A percentile compares a stretch with the other conserved stretches of the same genome.
Evolutionary conservation across 106 monocot species (phyloP).

Genomic region (Agapanthus africanus): DNA sequence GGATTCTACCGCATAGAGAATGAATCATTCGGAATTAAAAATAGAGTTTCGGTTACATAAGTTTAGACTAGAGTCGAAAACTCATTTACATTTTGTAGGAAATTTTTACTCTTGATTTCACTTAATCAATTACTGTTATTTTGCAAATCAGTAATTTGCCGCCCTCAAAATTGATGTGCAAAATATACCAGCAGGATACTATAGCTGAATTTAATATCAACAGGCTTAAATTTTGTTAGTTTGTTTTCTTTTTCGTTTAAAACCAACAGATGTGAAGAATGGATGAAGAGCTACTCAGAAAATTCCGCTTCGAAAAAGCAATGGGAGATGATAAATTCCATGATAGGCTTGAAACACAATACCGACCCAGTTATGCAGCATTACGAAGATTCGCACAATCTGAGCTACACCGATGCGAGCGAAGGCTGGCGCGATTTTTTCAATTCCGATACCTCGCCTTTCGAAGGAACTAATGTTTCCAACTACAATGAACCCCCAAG

Average conservation of each 20-base stretch:
- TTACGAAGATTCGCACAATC: constrained; percentile 14
- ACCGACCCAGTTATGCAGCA: neutral
- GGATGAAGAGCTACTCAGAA: constrained; percentile 15
- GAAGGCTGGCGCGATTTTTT: constrained; percentile 16
- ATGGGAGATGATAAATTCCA: constrained; percentile 7
- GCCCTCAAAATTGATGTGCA: neutral
- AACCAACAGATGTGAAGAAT: constrained; percentile 18
- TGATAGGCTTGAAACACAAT: constrained; percentile 4
- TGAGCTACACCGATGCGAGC: constrained; percentile 24
- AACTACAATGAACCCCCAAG: constrained; percentile 11
- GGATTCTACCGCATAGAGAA: too few relatives aligned
- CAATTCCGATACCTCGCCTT: constrained; percentile 7
- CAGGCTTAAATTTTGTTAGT: too few relatives aligned
- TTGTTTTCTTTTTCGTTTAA: neutral
- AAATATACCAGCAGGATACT: neutral
- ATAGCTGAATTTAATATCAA: too few relatives aligned
- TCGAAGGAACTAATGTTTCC: constrained; percentile 1
- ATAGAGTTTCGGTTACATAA: too few relatives aligned
- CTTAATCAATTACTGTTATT: neutral
- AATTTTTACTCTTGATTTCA: too few relatives aligned
- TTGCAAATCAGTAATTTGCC: neutral
- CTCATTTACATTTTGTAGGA: too few relatives aligned
- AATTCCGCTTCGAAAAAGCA: constrained; percentile 1
- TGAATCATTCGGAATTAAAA: too few relatives aligned
- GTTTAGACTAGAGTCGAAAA: too few relatives aligned